Percentiles rank a stretch among this genome's conserved stretches.
Evolutionary conservation across 2,329 filamentous ascomycete species (phyloP).

Genomic region (Neopestalotiopsis sp.): DNA sequence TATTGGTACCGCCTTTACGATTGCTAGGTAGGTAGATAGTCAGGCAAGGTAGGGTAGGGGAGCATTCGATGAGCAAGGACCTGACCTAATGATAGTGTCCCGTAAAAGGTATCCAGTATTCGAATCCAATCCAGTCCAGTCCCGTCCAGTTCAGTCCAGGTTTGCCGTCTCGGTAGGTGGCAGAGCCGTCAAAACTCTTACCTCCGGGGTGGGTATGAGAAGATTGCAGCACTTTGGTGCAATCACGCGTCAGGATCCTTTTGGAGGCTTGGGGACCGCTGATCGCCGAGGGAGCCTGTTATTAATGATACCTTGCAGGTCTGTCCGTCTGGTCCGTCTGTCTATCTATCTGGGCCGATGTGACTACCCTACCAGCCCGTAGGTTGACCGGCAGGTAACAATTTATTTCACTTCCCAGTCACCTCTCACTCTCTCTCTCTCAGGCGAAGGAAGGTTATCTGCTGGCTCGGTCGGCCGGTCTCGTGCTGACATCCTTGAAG

Average conservation of each 20-base stretch:
- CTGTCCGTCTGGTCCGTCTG: background rate
- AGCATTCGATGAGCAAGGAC: background rate
- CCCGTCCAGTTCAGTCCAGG: background rate
- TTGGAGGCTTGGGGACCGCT: constrained; percentile 5
- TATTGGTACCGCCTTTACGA: background rate
- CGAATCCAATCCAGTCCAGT: background rate
- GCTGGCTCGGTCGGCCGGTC: background rate
- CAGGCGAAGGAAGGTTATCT: background rate
- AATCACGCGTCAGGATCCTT: constrained; percentile 11
- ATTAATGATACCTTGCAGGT: constrained; percentile 7
- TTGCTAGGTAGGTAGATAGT: background rate
- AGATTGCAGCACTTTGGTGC: constrained; percentile 1
- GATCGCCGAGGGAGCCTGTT: constrained; percentile 9
- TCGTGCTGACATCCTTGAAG: background rate
- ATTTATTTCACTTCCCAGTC: background rate
- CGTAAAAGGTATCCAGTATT: background rate
- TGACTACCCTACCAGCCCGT: background rate
- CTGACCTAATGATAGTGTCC: background rate
- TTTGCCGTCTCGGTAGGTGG: constrained; percentile 4
- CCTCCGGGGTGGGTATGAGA: constrained; percentile 8
- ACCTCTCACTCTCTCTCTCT: background rate
- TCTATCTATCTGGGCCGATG: background rate
- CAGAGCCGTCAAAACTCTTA: background rate
- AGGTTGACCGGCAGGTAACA: background rate
- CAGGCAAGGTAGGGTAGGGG: background rate